Conservation (phyloP, 192 early-diverging fungal species). For the Coemansia sp. region DNA sequence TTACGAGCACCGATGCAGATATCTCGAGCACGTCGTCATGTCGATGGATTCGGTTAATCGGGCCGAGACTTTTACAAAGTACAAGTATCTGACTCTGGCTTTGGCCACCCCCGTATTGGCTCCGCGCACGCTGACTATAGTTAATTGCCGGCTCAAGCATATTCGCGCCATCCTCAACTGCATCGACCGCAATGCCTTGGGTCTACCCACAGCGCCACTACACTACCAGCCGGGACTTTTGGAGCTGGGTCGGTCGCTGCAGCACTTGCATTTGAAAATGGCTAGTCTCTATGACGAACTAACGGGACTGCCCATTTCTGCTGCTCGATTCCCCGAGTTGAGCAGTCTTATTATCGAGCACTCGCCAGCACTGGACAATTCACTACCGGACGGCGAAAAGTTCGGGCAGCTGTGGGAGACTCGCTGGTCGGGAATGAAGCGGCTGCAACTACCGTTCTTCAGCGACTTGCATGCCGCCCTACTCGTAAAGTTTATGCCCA, state of each 20-base stretch:
- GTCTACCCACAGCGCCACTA: constrained; percentile 34
- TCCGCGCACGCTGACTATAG: constrained; percentile 50
- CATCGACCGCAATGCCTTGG: constrained; percentile 55
- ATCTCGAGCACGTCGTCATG: constrained; percentile 54
- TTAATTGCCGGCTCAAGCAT: constrained; percentile 55
- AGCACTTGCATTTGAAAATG: constrained; percentile 55
- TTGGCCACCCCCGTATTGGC: constrained; percentile 52
- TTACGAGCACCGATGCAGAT: constrained; percentile 53
- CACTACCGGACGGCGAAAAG: constrained; percentile 50
- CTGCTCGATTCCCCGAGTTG: constrained; percentile 41
- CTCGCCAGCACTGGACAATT: constrained; percentile 53
- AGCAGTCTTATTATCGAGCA: constrained; percentile 55
- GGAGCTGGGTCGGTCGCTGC: constrained; percentile 40
- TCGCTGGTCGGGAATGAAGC: constrained; percentile 41
- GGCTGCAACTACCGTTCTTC: constrained; percentile 53
- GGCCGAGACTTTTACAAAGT: constrained; percentile 56
- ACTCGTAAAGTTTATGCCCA: constrained; percentile 53
- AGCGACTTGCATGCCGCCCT: constrained; percentile 50
- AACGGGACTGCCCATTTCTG: constrained; percentile 44
- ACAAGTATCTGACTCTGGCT: constrained; percentile 52
- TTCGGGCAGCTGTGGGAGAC: constrained; percentile 56
- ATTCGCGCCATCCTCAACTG: constrained; percentile 55
- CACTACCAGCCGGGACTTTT: constrained; percentile 48
- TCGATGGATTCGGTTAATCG: constrained; percentile 58
- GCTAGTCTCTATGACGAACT: constrained; percentile 53